A percentile compares a stretch with the other conserved stretches of the same genome.
These are phyloP conservation scores for Dryas integrifolia DNA, from an alignment of 331 rosid genomes.

Conservation along the genomic window DNA sequence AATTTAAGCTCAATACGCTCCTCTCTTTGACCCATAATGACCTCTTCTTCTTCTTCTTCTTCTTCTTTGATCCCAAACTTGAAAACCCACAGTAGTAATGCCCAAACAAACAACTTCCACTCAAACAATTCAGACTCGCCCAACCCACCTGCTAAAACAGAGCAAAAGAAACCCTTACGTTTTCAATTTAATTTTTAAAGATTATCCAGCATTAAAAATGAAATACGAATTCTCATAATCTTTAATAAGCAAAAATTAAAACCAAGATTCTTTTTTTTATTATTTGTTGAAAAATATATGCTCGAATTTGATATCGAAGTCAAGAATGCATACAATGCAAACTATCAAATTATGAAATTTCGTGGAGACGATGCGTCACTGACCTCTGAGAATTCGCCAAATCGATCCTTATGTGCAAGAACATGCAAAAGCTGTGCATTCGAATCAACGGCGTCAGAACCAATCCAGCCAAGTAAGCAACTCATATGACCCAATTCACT, in stretches of 20 bases:
- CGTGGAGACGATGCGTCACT: neutral
- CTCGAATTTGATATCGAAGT: neutral
- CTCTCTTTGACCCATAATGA: slow-evolving; percentile 54
- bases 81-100: neutral
- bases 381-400: slow-evolving; percentile 37
- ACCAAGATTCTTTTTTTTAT: no score
- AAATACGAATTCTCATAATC: neutral
- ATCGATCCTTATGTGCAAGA: slow-evolving; percentile 35
- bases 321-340: neutral
- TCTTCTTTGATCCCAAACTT: slow-evolving; percentile 25
- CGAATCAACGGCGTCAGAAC: slow-evolving; percentile 38
- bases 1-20: slow-evolving; percentile 55
- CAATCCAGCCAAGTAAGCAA: slow-evolving; percentile 46
- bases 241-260: neutral
- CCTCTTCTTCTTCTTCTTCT: slow-evolving; percentile 22
- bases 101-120: slow-evolving; percentile 24
- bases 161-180: neutral
- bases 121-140: slow-evolving; percentile 27
- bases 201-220: neutral
- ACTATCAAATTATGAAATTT: neutral
- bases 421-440: slow-evolving; percentile 41
- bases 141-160: slow-evolving; percentile 40
- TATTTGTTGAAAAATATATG: no score
- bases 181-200: neutral
- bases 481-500: slow-evolving; percentile 55